Evolutionary conservation across 305 asterid genomes (phyloP).

Genomic region (Withania somnifera): DNA sequence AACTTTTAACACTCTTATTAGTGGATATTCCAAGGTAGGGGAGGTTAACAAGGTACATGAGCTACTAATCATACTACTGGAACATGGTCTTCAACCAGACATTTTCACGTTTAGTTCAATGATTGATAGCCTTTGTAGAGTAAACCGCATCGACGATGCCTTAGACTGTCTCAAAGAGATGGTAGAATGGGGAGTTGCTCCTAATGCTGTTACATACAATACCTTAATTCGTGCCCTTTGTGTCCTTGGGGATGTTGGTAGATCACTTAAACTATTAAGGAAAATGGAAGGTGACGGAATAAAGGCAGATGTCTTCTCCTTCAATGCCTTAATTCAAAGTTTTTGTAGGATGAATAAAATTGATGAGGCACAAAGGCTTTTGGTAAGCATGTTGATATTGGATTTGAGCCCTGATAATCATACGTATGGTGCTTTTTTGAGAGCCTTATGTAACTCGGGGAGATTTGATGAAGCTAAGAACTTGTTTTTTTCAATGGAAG

Average conservation of each 20-base stretch:
- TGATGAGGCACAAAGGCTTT: constrained; percentile 63
- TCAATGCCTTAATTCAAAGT: constrained; percentile 61
- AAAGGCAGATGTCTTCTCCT: constrained; percentile 55
- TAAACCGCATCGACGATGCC: constrained; percentile 51
- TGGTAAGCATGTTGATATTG: constrained; percentile 48
- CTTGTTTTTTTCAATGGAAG: constrained; percentile 64
- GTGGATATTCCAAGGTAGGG: constrained; percentile 56
- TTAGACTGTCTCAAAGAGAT: constrained; percentile 71
- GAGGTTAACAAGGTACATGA: constrained; percentile 40
- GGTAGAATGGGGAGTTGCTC: constrained; percentile 72
- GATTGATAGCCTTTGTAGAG: constrained; percentile 70
- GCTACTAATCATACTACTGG: constrained; percentile 48
- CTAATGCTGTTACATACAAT: constrained; percentile 59
- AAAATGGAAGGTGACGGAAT: constrained; percentile 64
- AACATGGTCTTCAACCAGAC: constrained; percentile 56
- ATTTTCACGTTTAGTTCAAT: constrained; percentile 67
- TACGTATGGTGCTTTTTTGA: constrained; percentile 60
- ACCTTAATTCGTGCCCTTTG: constrained; percentile 68
- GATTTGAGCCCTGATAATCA: constrained; percentile 60
- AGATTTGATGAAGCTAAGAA: constrained; percentile 54
- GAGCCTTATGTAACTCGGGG: constrained; percentile 50
- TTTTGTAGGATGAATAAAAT: constrained; percentile 49
- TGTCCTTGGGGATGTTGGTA: constrained; percentile 40
- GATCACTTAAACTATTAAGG: constrained; percentile 52
- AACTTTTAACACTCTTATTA: constrained; percentile 70